Base-by-base conservation (phyloP, 2,329 filamentous ascomycete genomes). In the Neoscytalidium dimidiatum region DNA sequence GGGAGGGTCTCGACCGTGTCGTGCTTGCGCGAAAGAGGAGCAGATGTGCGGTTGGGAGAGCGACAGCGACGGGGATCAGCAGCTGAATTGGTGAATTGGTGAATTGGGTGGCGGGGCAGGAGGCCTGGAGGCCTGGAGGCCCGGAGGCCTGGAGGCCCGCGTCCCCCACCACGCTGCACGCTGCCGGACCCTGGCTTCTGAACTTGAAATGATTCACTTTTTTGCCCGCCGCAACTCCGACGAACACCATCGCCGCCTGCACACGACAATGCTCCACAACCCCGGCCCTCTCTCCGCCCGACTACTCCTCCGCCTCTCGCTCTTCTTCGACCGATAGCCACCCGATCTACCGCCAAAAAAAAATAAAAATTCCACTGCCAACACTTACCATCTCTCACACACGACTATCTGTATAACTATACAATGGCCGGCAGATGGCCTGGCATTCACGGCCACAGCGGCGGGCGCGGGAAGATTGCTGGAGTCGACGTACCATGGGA, bases 401-500 rank as follows among this genome's bases (percentile, higher is more conserved):
- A 28, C 35, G 26, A 19, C 14, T 31, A 44, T 19, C n/a, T 29
- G 19, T 33, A 17, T 4, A 17, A 44, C 23, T 19, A n/a, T 14
- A 52, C 31, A 11, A 72, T 69, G 14, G 71, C 67, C 23, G 69
- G 71, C 1, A 58, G 3, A 11, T 71, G 72, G 1, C 70, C 69
- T 4, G 72, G 75, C 26, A 71, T 72, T 28, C 72, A 70, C 44
- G 71, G 73, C 6, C 71, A 74, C 44, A 74, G 75, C 43, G 69
- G 69, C 51, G 74, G 72, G 56, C 72, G 74, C 6, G 73, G 78
- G 63, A 77, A 75, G 67, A 80, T 81, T 68, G 79, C 73, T 41
- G 79, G 79, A 64, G 76, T 78, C 7, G 79, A 80, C 65, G 68
- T 81, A 64, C 73, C 76, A 53, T 79, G 76, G 77, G 78, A 79